These are phyloP conservation scores for Diplocarpon rosae DNA, from an alignment of 2,329 filamentous ascomycete species.

Conservation along the genomic window DNA sequence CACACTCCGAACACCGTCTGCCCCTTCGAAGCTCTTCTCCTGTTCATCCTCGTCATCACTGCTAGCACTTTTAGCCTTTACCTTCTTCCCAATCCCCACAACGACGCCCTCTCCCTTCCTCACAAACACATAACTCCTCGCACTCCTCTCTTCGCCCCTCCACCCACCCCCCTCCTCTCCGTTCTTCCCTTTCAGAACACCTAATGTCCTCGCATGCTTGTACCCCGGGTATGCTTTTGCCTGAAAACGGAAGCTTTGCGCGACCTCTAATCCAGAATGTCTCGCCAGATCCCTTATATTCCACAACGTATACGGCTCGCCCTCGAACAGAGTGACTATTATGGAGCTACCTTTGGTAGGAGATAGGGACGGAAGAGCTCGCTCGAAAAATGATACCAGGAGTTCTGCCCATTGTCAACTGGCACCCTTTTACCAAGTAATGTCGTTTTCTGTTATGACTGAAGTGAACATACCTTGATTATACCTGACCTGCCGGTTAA, in stretches of 20 bases:
- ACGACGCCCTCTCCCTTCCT: conserved; percentile 40
- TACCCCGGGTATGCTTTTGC: conserved; percentile 61
- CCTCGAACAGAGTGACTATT: conserved; percentile 82
- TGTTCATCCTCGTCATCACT: conserved; percentile 23
- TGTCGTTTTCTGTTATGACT: neutral
- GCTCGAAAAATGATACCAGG: conserved; percentile 56
- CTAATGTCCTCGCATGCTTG: conserved; percentile 60
- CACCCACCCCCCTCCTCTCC: conserved; percentile 35
- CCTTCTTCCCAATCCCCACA: conserved; percentile 25
- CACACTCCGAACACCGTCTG: conserved; percentile 27
- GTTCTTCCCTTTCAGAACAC: conserved; percentile 43
- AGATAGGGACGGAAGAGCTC: conserved; percentile 40
- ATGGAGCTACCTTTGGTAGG: conserved; percentile 43
- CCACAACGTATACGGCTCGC: conserved; percentile 91
- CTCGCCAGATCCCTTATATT: conserved; percentile 81
- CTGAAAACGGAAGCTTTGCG: conserved; percentile 60
- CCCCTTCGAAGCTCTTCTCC: conserved; percentile 6
- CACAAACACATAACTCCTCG: conserved; percentile 52
- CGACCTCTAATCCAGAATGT: conserved; percentile 60
- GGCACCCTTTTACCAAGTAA: neutral
- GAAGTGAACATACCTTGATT: conserved; percentile 51
- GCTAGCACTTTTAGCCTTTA: conserved; percentile 13
- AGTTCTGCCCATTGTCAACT: conserved; percentile 36
- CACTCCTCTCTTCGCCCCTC: conserved; percentile 41
- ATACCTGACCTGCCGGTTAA: conserved; percentile 85